Evolutionary conservation across 2,329 filamentous ascomycete species (phyloP).

Genomic region (Uncinocarpus reesii): DNA sequence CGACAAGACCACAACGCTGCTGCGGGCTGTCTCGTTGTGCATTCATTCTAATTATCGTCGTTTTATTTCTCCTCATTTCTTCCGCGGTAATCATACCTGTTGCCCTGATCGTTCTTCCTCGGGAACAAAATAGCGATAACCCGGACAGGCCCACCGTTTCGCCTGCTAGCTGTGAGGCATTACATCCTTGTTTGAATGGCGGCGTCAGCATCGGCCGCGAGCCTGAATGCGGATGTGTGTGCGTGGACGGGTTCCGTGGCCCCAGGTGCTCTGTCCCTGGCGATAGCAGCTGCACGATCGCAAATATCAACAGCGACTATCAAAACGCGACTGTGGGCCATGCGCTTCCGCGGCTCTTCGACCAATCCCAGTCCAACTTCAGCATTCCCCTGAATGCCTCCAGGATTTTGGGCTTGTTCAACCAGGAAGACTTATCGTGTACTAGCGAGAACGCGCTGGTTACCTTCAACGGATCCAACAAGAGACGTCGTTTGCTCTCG

Average conservation of each 20-base stretch:
- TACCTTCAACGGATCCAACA: conserved; percentile 57
- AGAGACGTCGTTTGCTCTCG: conserved; percentile 18
- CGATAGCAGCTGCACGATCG: conserved; percentile 47
- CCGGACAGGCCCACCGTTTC: conserved; percentile 16
- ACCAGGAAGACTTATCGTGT: conserved; percentile 64
- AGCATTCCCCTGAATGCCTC: conserved; percentile 62
- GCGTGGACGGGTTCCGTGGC: conserved; percentile 75
- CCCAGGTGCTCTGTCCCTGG: conserved; percentile 43
- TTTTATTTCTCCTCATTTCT: conserved; percentile 61
- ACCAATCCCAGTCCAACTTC: conserved; percentile 56
- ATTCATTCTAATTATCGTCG: conserved; percentile 56
- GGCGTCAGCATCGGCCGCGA: conserved; percentile 62
- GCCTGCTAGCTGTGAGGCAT: conserved; percentile 45
- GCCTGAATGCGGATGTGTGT: conserved; percentile 71
- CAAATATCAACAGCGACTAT: conserved; percentile 31
- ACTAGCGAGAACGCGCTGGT: conserved; percentile 77
- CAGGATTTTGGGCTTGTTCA: conserved; percentile 65
- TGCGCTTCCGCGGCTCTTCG: conserved; percentile 64
- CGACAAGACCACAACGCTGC: conserved; percentile 49
- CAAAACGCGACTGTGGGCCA: conserved; percentile 70
- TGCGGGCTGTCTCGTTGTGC: conserved; percentile 77
- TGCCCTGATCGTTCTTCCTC: conserved; percentile 50
- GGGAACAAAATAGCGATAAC: conserved; percentile 32
- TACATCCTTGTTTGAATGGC: conserved; percentile 63
- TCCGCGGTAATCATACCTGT: conserved; percentile 74